Evolutionary conservation across 192 early-diverging fungal species (phyloP).

Genomic region (Rhizophagus sp.): DNA sequence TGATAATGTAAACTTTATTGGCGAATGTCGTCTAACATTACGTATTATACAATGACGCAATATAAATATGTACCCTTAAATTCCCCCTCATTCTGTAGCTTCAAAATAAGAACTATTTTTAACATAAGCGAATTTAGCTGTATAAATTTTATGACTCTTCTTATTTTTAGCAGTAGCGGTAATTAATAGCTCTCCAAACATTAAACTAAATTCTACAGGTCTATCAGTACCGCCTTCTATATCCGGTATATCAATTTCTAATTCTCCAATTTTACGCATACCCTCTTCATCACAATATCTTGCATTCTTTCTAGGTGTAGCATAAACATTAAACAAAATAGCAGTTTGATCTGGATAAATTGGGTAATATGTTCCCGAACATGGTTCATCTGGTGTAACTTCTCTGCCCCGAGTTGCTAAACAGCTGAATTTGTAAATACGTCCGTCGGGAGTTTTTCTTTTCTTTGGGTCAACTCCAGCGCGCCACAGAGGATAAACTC

Average conservation of each 20-base stretch:
- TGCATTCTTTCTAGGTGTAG: not conserved
- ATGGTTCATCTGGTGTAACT: not conserved
- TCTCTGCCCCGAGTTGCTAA: not conserved
- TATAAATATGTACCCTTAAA: no score
- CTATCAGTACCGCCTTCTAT: not conserved
- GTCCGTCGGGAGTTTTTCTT: not conserved
- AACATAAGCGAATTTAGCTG: not conserved
- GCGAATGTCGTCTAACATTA: no score
- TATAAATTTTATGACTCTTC: not conserved
- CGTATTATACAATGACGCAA: no score
- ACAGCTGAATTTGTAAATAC: conserved; percentile 12
- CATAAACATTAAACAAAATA: conserved; percentile 1
- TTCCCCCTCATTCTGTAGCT: not conserved
- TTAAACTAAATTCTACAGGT: conserved; percentile 7
- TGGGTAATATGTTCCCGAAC: not conserved
- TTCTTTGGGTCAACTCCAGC: not conserved
- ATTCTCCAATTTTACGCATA: conserved; percentile 7
- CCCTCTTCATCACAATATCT: conserved; percentile 13
- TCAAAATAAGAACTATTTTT: not conserved
- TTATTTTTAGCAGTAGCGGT: not conserved
- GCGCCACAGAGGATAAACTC: not conserved
- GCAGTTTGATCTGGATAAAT: not conserved
- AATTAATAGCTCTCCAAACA: conserved; percentile 1
- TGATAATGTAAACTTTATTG: no score
- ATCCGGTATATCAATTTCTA: not conserved